Conservation (phyloP, 116 monocot species). For the Phalaenopsis hybrid region DNA sequence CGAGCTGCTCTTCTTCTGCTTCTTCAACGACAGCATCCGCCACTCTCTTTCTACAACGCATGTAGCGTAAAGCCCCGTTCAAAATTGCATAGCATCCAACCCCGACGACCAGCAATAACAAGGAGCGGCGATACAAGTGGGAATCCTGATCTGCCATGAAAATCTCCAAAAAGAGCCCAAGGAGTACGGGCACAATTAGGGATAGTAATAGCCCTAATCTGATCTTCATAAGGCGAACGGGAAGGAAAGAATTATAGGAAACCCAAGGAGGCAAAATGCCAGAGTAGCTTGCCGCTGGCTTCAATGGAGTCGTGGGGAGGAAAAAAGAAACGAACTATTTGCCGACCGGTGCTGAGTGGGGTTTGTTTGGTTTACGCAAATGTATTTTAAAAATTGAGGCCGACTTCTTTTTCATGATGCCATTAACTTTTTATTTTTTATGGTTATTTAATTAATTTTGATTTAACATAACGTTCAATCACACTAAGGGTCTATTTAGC, state of each 20-base stretch:
- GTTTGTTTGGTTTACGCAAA: too few species aligned
- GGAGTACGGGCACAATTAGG: conserved; percentile 5
- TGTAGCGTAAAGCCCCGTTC: conserved; percentile 34
- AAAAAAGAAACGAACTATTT: not conserved
- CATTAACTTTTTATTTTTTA: too few species aligned
- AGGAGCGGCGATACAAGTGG: not conserved
- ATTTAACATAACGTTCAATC: too few species aligned
- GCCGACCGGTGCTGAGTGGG: not conserved
- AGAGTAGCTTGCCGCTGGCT: not conserved
- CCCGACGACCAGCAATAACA: conserved; percentile 15
- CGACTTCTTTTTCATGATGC: too few species aligned
- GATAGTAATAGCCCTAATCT: conserved; percentile 16
- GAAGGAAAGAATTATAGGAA: not conserved
- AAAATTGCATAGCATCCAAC: conserved; percentile 18
- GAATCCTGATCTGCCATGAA: conserved; percentile 16
- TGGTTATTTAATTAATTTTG: too few species aligned
- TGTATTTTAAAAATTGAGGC: too few species aligned
- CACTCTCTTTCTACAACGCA: conserved; percentile 30
- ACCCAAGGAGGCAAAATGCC: not conserved
- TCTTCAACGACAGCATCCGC: conserved; percentile 25
- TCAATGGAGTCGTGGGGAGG: not conserved
- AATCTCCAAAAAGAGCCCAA: conserved; percentile 2
- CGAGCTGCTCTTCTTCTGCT: conserved; percentile 10
- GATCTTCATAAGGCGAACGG: conserved; percentile 6
- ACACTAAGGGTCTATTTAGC: too few species aligned